phyloP scores from a whole-genome alignment of 2,329 filamentous ascomycete genomes.

The Pestalotiopsis sp. region DNA sequence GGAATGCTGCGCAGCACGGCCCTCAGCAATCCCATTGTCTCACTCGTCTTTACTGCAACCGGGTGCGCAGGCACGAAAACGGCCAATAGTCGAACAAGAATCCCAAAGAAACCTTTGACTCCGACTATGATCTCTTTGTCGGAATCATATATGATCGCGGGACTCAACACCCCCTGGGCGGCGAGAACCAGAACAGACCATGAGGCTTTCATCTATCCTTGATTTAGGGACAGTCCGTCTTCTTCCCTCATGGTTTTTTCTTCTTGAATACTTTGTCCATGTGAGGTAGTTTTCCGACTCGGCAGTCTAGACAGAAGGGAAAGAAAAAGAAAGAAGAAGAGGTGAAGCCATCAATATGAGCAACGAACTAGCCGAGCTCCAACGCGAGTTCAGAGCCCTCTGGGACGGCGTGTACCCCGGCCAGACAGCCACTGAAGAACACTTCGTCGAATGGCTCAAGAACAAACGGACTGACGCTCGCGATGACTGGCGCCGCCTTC shows the following conservation, averaged over 20 bases:
- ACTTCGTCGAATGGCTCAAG: background rate
- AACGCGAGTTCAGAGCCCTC: background rate
- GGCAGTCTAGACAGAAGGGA: background rate
- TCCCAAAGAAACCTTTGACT: slow-evolving; percentile 9
- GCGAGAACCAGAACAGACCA: background rate
- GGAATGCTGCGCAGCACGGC: slow-evolving; percentile 22
- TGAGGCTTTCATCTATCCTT: background rate
- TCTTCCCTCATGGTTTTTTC: background rate
- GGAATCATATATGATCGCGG: slow-evolving; percentile 2
- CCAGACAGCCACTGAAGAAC: background rate
- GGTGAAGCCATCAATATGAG: background rate
- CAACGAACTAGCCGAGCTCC: background rate
- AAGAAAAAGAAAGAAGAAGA: background rate
- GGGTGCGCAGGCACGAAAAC: slow-evolving; percentile 19
- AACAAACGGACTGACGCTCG: background rate
- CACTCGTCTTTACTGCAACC: slow-evolving; percentile 15
- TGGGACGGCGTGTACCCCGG: background rate
- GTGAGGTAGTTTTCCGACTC: background rate
- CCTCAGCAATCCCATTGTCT: slow-evolving; percentile 7
- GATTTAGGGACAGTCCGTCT: background rate
- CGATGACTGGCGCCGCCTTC: slow-evolving; percentile 1
- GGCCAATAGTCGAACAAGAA: slow-evolving; percentile 17
- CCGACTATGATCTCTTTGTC: slow-evolving; percentile 18
- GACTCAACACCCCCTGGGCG: background rate
- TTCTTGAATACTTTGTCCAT: background rate